phyloP scores from a whole-genome alignment of 2,329 filamentous ascomycete species.

The Curvularia verruculosa region DNA sequence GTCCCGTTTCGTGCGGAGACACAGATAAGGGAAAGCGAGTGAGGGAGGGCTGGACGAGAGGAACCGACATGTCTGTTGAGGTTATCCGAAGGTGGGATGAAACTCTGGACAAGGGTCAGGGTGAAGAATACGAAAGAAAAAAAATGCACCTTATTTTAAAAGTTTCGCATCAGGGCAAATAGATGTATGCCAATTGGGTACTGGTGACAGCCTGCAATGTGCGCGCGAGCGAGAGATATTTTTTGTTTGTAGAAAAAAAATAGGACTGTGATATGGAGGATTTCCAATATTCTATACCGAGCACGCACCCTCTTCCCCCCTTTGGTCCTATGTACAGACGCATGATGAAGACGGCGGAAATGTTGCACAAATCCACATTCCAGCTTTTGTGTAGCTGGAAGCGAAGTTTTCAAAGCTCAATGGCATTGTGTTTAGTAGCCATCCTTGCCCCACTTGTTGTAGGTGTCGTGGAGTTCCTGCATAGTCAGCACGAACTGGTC shows the following conservation, averaged over 20 bases:
- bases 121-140: not conserved
- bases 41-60: too few relatives aligned
- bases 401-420: not conserved
- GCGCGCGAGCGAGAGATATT: not conserved
- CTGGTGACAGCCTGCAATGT: not conserved
- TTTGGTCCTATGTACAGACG: constrained; percentile 26
- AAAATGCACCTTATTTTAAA: not conserved
- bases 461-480: constrained; percentile 90
- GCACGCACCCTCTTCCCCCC: constrained; percentile 1
- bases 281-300: constrained; percentile 10
- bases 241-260: constrained; percentile 1
- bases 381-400: not conserved
- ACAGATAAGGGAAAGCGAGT: not conserved
- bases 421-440: constrained; percentile 63
- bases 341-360: constrained; percentile 9
- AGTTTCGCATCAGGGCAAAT: not conserved
- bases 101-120: not conserved
- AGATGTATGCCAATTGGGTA: not conserved
- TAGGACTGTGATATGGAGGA: constrained; percentile 4
- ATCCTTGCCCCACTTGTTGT: constrained; percentile 99
- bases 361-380: not conserved
- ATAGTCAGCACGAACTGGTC: constrained; percentile 3
- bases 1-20: not conserved
- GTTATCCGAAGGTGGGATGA: not conserved
- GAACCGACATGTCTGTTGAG: not conserved